These are phyloP conservation scores for Prunus dulcis DNA, from an alignment of 306 rosid genomes.

Conservation along the genomic window DNA sequence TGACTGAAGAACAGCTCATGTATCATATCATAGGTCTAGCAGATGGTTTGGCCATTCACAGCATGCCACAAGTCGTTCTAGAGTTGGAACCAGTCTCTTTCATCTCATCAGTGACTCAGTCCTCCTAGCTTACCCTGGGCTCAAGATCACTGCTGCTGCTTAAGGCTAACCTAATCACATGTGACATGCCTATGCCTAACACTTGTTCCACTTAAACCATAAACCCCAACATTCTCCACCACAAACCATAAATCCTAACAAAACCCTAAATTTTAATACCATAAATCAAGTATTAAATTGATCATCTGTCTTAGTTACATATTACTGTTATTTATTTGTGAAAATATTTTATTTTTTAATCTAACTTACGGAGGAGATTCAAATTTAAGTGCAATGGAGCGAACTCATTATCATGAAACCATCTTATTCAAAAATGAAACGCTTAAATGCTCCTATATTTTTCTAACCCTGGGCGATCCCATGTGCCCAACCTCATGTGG, in stretches of 20 bases:
- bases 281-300: too few species aligned
- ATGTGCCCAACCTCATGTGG: not conserved
- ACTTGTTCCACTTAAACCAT: not conserved
- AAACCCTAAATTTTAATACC: not conserved
- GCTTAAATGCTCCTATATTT: not conserved
- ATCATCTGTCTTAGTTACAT: too few species aligned
- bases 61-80: slow-evolving; percentile 18
- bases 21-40: slow-evolving; percentile 3
- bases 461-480: not conserved
- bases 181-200: not conserved
- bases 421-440: too few species aligned
- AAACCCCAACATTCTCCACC: not conserved
- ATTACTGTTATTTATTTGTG: too few species aligned
- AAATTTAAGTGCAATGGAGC: rapidly evolving
- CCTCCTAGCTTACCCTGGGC: not conserved
- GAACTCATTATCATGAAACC: too few species aligned
- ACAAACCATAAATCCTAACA: not conserved
- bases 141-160: slow-evolving; percentile 16
- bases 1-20: slow-evolving; percentile 34
- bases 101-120: not conserved
- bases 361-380: too few species aligned
- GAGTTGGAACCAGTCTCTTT: slow-evolving; percentile 35
- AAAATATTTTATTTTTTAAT: too few species aligned
- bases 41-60: slow-evolving; percentile 26
- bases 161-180: not conserved